Evolutionary conservation across 1,284 basidiomycete genomes (phyloP).

Genomic region (Sanghuangporus weigelae): DNA sequence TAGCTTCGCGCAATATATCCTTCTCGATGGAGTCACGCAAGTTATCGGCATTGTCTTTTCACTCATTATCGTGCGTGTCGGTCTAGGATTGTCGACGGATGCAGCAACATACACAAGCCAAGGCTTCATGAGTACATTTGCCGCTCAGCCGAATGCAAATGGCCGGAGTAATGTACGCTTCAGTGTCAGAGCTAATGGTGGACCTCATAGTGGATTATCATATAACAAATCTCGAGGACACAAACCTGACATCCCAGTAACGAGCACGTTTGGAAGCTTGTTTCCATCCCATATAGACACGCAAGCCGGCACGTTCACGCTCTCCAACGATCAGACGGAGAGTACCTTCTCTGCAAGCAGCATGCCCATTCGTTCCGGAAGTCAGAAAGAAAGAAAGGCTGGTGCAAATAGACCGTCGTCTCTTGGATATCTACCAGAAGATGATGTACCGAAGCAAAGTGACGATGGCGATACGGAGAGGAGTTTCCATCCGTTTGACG

Average conservation of each 20-base stretch:
- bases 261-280: background rate
- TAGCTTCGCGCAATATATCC: conserved; percentile 6
- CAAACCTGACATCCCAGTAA: background rate
- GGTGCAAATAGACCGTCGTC: background rate
- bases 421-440: background rate
- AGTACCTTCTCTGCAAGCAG: background rate
- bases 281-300: background rate
- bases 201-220: background rate
- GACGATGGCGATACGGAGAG: background rate
- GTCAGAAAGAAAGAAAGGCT: background rate
- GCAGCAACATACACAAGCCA: background rate
- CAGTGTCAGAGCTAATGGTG: background rate
- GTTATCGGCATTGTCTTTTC: conserved; percentile 25
- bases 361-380: background rate
- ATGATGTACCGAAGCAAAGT: background rate
- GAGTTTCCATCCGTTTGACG: background rate
- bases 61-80: conserved; percentile 32
- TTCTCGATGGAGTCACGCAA: conserved; percentile 3
- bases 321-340: background rate
- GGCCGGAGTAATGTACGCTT: background rate
- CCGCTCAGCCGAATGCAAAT: background rate
- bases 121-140: conserved; percentile 2
- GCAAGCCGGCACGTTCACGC: background rate
- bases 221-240: background rate
- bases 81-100: conserved; percentile 26